Percentiles rank a stretch among this genome's conserved stretches.
Evolutionary conservation across 164 flowering plant species (phyloP).

Genomic region (Platanus orientalis): DNA sequence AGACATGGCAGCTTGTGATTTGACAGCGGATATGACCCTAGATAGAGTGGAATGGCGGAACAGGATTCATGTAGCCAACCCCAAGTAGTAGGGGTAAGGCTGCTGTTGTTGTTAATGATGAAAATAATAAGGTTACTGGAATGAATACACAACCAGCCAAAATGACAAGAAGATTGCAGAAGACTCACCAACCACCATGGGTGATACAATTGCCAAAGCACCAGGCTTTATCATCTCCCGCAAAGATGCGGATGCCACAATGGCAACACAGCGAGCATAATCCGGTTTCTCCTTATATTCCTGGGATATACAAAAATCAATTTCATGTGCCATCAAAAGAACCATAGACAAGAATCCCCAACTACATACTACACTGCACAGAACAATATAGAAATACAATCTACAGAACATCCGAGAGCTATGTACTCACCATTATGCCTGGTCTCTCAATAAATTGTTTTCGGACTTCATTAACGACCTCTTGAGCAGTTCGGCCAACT

Average conservation of each 20-base stretch:
- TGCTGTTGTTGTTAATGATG: too few species aligned
- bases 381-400: background rate
- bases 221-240: constrained; percentile 99
- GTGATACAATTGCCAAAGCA: constrained; percentile 89
- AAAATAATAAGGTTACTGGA: too few species aligned
- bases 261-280: constrained; percentile 94
- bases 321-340: background rate
- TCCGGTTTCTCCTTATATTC: constrained; percentile 94
- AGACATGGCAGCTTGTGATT: too few species aligned
- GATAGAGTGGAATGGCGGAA: too few species aligned
- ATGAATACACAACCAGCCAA: background rate
- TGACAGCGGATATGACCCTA: too few species aligned
- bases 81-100: too few species aligned
- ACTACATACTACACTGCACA: background rate
- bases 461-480: constrained; percentile 96
- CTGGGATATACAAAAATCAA: constrained; percentile 31
- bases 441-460: constrained; percentile 98
- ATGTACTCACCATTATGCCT: constrained; percentile 83
- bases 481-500: constrained; percentile 98
- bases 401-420: background rate
- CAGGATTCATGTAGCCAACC: too few species aligned
- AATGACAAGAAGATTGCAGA: constrained; percentile 2
- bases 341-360: background rate
- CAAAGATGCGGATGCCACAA: constrained; percentile 96
- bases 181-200: constrained; percentile 71